Evolutionary conservation across 768 basidiomycete genomes (phyloP).

Genomic region (Trametes cubensis): DNA sequence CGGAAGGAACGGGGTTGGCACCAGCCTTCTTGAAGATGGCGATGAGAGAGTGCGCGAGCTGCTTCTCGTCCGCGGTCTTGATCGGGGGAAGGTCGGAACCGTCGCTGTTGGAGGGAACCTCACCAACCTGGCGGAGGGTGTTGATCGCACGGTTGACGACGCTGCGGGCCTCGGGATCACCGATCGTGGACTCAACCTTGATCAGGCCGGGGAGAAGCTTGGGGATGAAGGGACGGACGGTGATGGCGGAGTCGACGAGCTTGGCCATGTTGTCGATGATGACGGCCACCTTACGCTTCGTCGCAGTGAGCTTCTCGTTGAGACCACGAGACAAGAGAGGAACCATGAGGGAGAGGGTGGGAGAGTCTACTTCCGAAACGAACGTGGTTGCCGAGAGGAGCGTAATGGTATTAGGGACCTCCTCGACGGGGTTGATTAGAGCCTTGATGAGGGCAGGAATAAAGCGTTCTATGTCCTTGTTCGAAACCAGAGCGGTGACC

Average conservation of each 20-base stretch:
- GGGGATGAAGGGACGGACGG: conserved; percentile 95
- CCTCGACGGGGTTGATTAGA: conserved; percentile 98
- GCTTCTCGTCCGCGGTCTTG: conserved; percentile 71
- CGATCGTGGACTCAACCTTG: conserved; percentile 93
- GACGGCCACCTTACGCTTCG: conserved; percentile 97
- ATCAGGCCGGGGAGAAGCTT: conserved; percentile 93
- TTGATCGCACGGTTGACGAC: conserved; percentile 90
- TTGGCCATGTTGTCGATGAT: conserved; percentile 99
- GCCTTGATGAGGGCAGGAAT: conserved; percentile 98
- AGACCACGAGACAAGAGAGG: conserved; percentile 94
- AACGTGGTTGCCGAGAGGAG: conserved; percentile 98
- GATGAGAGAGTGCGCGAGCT: conserved; percentile 66
- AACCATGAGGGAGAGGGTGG: conserved; percentile 97
- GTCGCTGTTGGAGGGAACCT: conserved; percentile 82
- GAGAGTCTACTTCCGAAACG: conserved; percentile 98
- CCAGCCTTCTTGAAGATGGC: conserved; percentile 87
- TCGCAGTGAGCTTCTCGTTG: conserved; percentile 91
- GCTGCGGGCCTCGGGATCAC: conserved; percentile 96
- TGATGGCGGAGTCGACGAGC: conserved; percentile 92
- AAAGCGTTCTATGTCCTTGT: conserved; percentile 98
- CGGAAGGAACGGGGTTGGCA: conserved; percentile 54
- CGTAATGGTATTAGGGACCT: conserved; percentile 92
- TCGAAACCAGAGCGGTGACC: conserved; percentile 91
- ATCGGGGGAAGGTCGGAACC: conserved; percentile 90
- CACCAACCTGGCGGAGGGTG: conserved; percentile 93